Base-by-base conservation (phyloP, 306 rosid species). In the Prunus kanzakura region DNA sequence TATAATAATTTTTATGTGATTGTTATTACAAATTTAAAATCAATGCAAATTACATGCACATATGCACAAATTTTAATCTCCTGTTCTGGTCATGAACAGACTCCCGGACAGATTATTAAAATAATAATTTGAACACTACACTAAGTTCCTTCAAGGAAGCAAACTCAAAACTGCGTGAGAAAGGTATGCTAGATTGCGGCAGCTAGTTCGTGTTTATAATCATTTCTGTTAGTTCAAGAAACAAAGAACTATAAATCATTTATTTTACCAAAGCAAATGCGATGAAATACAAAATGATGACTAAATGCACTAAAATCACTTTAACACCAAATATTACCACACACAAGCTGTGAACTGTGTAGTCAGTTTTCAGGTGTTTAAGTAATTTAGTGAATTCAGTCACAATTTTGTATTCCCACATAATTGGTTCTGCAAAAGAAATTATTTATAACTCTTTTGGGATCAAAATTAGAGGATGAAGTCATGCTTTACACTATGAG, bases 41-140 rank as follows among this genome's bases (percentile, higher is more conserved):
- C 69, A 72, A 12, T 73, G 46, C 56, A 50, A 62, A 25, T 12
- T 52, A 46, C 20, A 72, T 73, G 76, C 71, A 74, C 8, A 23
- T 43, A 46, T 30, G 67, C 61, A 68, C 65, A 54, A 19, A 73
- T 29, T 70, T 49, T 15, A 25, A 52, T 19, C 73, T 52, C 20
- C 19, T 2, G 30, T 51, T 70, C 30, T 5, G 7, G 7, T 68
- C 32, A 47, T 10, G 1, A 35, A 80, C 22, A 69, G 41, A 45
- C 4, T n/a, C 16, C 18, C 51, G 18, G 56, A 69, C 15, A 52
- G 6, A 74, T 35, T 35, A 35, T 35, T 6, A 35, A 35, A 35
- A 32, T 23, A 45, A 69, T 18, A 64, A 52, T 46, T 32, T 41
- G 25, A 79, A 46, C 4, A 8, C 30, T 19, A 11, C 32, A 75